Evolutionary conservation across 768 basidiomycete genomes (phyloP).

Genomic region (Suillus paluster): DNA sequence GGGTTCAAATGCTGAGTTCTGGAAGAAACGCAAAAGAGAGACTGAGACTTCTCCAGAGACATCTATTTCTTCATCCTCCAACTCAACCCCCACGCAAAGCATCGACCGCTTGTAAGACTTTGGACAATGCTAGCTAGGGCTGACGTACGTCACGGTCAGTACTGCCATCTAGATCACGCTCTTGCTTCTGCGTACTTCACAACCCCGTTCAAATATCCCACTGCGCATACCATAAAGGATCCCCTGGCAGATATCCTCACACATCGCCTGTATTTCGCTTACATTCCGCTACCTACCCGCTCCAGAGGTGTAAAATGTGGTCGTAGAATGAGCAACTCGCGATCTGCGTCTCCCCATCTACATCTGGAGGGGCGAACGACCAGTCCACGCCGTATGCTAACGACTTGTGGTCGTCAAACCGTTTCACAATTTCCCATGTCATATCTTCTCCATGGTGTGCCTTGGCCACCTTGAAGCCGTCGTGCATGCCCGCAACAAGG

Average conservation of each 20-base stretch:
- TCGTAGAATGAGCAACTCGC: slow-evolving; percentile 98
- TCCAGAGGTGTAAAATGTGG: slow-evolving; percentile 82
- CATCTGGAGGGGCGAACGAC: slow-evolving; percentile 51
- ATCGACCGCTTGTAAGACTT: not conserved
- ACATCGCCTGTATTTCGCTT: not conserved
- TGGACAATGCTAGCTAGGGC: not conserved
- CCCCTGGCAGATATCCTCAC: not conserved
- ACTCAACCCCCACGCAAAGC: not conserved
- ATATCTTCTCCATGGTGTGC: slow-evolving; percentile 21
- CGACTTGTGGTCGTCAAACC: slow-evolving; percentile 78
- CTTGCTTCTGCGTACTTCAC: not conserved
- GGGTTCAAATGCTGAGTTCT: slow-evolving; percentile 59
- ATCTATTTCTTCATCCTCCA: slow-evolving; percentile 7
- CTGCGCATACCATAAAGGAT: not conserved
- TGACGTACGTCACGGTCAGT: not conserved
- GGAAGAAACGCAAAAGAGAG: slow-evolving; percentile 43
- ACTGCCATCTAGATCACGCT: not conserved
- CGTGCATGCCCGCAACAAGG: slow-evolving; percentile 97
- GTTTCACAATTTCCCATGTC: slow-evolving; percentile 48
- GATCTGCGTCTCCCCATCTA: slow-evolving; percentile 52
- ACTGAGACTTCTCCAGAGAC: slow-evolving; percentile 19
- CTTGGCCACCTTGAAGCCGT: slow-evolving; percentile 84
- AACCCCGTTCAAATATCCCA: not conserved
- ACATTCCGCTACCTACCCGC: slow-evolving; percentile 44
- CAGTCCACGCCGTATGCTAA: slow-evolving; percentile 95